Evolutionary conservation across 768 basidiomycete species (phyloP).

Genomic region (Tylopilus rubrobrunneus): DNA sequence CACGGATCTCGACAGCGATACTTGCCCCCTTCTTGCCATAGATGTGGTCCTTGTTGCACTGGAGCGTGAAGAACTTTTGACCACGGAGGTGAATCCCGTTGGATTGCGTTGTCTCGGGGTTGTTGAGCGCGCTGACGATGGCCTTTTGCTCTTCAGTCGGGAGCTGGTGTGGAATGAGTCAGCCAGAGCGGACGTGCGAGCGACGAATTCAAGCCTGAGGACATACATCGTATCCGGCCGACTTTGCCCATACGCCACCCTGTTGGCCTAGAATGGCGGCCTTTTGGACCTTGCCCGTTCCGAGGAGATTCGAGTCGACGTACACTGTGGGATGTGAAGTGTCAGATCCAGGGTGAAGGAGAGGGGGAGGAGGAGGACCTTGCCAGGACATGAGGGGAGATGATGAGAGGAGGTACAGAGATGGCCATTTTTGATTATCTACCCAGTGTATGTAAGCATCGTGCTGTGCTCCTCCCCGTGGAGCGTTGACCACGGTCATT

Average conservation of each 20-base stretch:
- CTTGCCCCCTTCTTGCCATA: slow-evolving; percentile 79
- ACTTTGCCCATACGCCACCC: slow-evolving; percentile 31
- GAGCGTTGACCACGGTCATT: no score
- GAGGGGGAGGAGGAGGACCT: slow-evolving; percentile 34
- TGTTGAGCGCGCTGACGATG: slow-evolving; percentile 37
- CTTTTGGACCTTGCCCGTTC: slow-evolving; percentile 60
- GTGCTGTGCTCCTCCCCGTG: slow-evolving; percentile 4
- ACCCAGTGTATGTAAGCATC: slow-evolving; percentile 25
- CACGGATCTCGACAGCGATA: neutral
- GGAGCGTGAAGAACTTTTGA: slow-evolving; percentile 72
- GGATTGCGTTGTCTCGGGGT: slow-evolving; percentile 40
- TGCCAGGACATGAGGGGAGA: slow-evolving; percentile 63
- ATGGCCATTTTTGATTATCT: slow-evolving; percentile 29
- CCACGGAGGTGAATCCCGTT: slow-evolving; percentile 62
- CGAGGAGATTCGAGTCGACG: slow-evolving; percentile 78
- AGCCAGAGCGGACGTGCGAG: neutral
- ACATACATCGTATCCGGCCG: slow-evolving; percentile 18
- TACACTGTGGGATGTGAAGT: slow-evolving; percentile 59
- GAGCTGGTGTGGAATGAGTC: slow-evolving; percentile 12
- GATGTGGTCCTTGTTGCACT: slow-evolving; percentile 47
- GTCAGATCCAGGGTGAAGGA: neutral
- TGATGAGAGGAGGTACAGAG: slow-evolving; percentile 6
- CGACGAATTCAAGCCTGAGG: no score
- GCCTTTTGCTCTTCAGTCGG: slow-evolving; percentile 24
- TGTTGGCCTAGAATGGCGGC: slow-evolving; percentile 51